Percentiles rank a stretch among this genome's conserved stretches.
Conservation (phyloP, 345 rosid species). For the Camelina laxa region DNA sequence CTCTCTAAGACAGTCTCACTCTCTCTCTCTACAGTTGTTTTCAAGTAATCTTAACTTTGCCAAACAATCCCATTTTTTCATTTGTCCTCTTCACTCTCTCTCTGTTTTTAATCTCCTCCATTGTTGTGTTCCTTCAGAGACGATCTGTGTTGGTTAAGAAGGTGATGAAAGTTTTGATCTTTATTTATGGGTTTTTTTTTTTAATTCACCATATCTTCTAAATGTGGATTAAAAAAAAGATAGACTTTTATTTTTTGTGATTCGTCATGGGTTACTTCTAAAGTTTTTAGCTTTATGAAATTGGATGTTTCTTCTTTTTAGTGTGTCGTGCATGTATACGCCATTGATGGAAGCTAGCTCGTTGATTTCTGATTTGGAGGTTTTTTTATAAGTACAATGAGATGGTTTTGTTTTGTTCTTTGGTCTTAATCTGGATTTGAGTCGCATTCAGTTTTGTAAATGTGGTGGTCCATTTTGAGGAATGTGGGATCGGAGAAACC, state of each 20-base stretch:
- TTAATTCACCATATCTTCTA: conserved; percentile 8
- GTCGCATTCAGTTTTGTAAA: conserved; percentile 26
- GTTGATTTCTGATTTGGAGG: conserved; percentile 25
- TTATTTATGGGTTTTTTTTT: neutral
- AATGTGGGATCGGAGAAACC: conserved; percentile 27
- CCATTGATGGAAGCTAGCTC: conserved; percentile 35
- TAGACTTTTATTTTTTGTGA: conserved; percentile 42
- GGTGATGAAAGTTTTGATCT: conserved; percentile 26
- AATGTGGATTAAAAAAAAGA: conserved; percentile 20
- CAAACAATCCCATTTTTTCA: conserved; percentile 24
- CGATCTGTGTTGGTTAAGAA: conserved; percentile 20
- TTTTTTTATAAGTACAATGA: neutral
- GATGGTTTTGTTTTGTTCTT: conserved; percentile 17
- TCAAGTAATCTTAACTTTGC: conserved; percentile 45
- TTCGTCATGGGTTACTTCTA: conserved; percentile 41
- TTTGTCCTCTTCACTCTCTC: conserved; percentile 9
- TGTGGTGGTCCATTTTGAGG: conserved; percentile 37
- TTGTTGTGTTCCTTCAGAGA: conserved; percentile 15
- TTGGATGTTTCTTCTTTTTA: neutral
- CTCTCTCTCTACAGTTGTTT: conserved; percentile 37
- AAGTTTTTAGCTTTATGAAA: conserved; percentile 36
- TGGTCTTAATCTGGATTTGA: conserved; percentile 28
- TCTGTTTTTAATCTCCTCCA: conserved; percentile 27
- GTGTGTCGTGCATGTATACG: conserved; percentile 32
- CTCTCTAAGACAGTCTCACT: conserved; percentile 21